phyloP scores from a whole-genome alignment of 768 basidiomycete genomes.

The Hericium erinaceus region DNA sequence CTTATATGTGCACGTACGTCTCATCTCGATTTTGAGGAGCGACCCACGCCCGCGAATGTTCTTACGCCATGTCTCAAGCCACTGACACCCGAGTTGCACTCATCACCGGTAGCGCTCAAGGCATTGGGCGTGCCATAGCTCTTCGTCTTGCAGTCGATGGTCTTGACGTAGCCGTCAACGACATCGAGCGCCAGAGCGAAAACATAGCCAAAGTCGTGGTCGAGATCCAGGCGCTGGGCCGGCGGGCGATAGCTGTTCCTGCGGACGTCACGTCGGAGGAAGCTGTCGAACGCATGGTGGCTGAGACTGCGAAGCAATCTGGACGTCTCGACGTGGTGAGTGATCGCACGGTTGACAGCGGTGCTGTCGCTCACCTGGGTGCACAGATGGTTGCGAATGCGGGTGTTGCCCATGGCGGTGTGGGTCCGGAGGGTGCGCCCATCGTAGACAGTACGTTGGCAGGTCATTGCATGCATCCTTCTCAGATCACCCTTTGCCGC shows the following conservation, averaged over 20 bases:
- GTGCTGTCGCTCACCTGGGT: too few relatives aligned
- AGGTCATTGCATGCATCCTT: background rate
- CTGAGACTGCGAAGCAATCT: background rate
- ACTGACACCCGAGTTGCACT: conserved; percentile 22
- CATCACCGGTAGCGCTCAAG: conserved; percentile 36
- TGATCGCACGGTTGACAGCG: background rate
- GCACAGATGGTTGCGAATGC: background rate
- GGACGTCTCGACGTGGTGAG: background rate
- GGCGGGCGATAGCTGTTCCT: background rate
- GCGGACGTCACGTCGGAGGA: background rate
- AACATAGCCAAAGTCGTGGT: background rate
- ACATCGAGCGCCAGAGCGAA: conserved; percentile 8
- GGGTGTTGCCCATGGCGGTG: background rate
- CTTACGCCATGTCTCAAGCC: background rate
- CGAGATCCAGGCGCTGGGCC: background rate
- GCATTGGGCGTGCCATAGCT: conserved; percentile 43
- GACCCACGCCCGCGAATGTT: too few relatives aligned
- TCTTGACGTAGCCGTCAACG: conserved; percentile 36
- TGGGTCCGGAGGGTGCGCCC: background rate
- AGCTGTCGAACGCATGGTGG: background rate
- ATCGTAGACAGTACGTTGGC: background rate
- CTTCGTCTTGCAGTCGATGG: conserved; percentile 38
- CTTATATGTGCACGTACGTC: too few relatives aligned
- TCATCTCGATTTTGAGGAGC: too few relatives aligned
- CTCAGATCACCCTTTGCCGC: background rate